phyloP scores from a whole-genome alignment of 78 protist species.

The Dictyostelium brefeldianum region DNA sequence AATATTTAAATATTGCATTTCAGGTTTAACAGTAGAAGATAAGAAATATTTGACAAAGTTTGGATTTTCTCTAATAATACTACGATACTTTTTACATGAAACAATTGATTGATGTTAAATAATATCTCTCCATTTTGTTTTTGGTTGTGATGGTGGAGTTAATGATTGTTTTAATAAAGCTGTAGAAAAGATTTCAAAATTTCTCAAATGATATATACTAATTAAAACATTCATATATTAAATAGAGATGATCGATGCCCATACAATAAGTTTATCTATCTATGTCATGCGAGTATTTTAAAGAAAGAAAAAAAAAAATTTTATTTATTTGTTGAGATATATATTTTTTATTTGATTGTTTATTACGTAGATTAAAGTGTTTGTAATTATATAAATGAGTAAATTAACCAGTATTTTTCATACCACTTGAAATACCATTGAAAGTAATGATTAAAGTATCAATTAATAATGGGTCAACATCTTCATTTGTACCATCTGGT shows the following conservation, averaged over 20 bases:
- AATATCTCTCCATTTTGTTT: slow-evolving; percentile 61
- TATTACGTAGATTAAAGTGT: no score
- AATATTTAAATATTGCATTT: slow-evolving; percentile 70
- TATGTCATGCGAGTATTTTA: no score
- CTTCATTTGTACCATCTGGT: slow-evolving; percentile 6
- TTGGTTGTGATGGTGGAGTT: slow-evolving; percentile 79
- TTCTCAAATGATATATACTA: no score
- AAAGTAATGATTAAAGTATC: slow-evolving; percentile 66
- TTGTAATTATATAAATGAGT: not conserved
- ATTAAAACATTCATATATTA: no score
- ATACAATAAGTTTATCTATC: no score
- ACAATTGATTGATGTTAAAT: slow-evolving; percentile 70
- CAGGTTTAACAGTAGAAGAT: slow-evolving; percentile 80
- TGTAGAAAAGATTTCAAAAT: slow-evolving; percentile 81
- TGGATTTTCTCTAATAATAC: slow-evolving; percentile 69
- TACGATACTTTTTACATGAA: slow-evolving; percentile 74
- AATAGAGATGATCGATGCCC: no score
- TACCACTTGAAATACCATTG: slow-evolving; percentile 73
- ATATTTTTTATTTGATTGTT: no score
- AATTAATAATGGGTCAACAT: slow-evolving; percentile 30
- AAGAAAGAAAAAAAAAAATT: no score
- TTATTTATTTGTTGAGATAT: no score
- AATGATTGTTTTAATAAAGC: slow-evolving; percentile 80
- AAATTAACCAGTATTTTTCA: slow-evolving; percentile 78
- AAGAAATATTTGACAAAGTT: slow-evolving; percentile 85